Evolutionary conservation across 2,329 filamentous ascomycete genomes (phyloP).

Genomic region (Paraphoma sp.): DNA sequence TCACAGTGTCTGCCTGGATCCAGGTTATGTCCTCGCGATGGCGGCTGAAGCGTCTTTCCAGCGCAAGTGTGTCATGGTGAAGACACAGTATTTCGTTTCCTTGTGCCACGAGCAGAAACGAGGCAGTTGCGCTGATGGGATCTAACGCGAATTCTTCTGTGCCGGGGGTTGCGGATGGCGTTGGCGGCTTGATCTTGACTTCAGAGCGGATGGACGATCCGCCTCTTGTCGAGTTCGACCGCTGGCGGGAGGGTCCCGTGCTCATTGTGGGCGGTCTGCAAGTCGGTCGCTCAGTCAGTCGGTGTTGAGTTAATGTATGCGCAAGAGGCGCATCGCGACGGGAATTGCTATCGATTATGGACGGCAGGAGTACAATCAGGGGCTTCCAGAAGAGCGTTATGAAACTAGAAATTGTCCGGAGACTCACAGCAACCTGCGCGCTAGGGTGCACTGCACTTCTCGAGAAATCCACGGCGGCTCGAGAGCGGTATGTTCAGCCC

Average conservation of each 20-base stretch:
- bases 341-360: constrained; percentile 36
- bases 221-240: constrained; percentile 47
- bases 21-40: constrained; percentile 85
- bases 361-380: constrained; percentile 35
- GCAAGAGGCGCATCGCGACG: constrained; percentile 39
- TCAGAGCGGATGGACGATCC: constrained; percentile 39
- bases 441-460: constrained; percentile 43
- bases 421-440: constrained; percentile 48
- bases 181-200: constrained; percentile 49
- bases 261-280: constrained; percentile 52
- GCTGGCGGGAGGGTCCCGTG: constrained; percentile 49
- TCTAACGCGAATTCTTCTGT: constrained; percentile 69
- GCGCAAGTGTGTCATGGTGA: constrained; percentile 88
- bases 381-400: constrained; percentile 32
- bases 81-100: constrained; percentile 83
- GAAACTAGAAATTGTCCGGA: constrained; percentile 37
- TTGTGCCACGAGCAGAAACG: constrained; percentile 88
- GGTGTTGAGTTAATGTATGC: constrained; percentile 25
- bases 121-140: constrained; percentile 87
- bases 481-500: constrained; percentile 47
- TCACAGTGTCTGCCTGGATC: constrained; percentile 88
- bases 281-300: constrained; percentile 36
- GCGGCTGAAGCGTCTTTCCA: constrained; percentile 83
- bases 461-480: constrained; percentile 45
- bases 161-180: constrained; percentile 53